phyloP scores from a whole-genome alignment of 225 moss, liverwort and hornwort genomes.

The Physcomitrium patens region DNA sequence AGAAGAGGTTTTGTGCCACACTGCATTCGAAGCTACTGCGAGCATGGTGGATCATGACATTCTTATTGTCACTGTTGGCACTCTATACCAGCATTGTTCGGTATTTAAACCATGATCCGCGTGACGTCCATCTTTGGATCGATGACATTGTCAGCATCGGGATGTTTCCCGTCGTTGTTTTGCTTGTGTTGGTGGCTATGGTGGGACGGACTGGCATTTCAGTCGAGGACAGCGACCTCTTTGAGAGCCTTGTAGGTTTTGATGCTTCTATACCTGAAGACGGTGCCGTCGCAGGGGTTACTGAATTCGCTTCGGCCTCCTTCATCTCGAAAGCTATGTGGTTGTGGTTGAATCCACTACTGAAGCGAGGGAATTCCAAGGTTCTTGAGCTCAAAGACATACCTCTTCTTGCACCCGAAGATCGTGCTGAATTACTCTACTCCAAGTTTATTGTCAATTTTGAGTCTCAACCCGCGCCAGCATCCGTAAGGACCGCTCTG shows the following conservation, averaged over 20 bases:
- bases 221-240: slow-evolving; percentile 40
- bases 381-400: slow-evolving; percentile 49
- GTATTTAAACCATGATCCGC: slow-evolving; percentile 38
- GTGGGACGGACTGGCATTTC: slow-evolving; percentile 47
- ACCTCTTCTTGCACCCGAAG: slow-evolving; percentile 55
- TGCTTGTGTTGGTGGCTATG: slow-evolving; percentile 45
- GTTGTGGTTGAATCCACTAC: slow-evolving; percentile 64
- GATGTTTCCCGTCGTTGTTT: slow-evolving; percentile 46
- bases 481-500: slow-evolving; percentile 44
- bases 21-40: slow-evolving; percentile 41
- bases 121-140: slow-evolving; percentile 58
- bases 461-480: slow-evolving; percentile 30
- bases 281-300: slow-evolving; percentile 15
- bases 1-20: slow-evolving; percentile 35
- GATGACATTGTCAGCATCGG: slow-evolving; percentile 50
- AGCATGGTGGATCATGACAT: slow-evolving; percentile 60
- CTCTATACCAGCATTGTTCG: slow-evolving; percentile 42
- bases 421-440: slow-evolving; percentile 55
- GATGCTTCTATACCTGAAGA: slow-evolving; percentile 21
- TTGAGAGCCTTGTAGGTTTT: slow-evolving; percentile 35
- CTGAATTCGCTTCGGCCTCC: slow-evolving; percentile 44
- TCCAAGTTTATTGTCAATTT: slow-evolving; percentile 43
- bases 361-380: slow-evolving; percentile 46
- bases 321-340: slow-evolving; percentile 49
- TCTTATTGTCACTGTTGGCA: slow-evolving; percentile 43